phyloP scores from a whole-genome alignment of 2,329 filamentous ascomycete genomes.

The Aspergillus sp. region DNA sequence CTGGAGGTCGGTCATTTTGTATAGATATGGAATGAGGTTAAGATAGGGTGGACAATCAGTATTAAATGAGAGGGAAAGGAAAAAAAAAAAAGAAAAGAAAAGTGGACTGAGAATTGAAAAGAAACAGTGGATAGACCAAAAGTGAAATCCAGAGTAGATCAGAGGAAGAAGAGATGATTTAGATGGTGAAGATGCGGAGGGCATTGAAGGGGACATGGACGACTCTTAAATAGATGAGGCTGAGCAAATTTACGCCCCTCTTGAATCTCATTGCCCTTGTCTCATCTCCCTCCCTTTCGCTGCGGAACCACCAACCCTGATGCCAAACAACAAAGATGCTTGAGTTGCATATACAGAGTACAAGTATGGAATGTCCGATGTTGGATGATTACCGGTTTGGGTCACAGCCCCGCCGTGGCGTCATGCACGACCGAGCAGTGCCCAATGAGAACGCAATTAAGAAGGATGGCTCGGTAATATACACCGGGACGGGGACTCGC shows the following conservation, averaged over 20 bases:
- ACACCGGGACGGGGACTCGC: not conserved
- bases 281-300: not conserved
- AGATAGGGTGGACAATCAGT: not conserved
- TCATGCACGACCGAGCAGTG: not conserved
- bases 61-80: too few species aligned
- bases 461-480: not conserved
- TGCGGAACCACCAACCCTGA: not conserved
- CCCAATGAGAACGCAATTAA: not conserved
- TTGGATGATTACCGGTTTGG: not conserved
- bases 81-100: not conserved
- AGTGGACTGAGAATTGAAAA: too few species aligned
- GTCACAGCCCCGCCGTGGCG: not conserved
- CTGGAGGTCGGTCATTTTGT: conserved; percentile 22
- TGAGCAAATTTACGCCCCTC: not conserved
- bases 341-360: too few species aligned
- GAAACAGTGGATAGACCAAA: not conserved
- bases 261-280: not conserved
- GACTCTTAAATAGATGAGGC: not conserved
- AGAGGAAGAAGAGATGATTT: not conserved
- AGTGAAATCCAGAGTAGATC: not conserved
- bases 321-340: too few species aligned
- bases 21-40: conserved; percentile 15
- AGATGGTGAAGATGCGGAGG: not conserved
- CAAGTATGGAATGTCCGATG: too few species aligned
- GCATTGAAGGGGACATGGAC: not conserved